phyloP scores from a whole-genome alignment of 2,329 filamentous ascomycete genomes.

The Ophiostoma pallidulum region DNA sequence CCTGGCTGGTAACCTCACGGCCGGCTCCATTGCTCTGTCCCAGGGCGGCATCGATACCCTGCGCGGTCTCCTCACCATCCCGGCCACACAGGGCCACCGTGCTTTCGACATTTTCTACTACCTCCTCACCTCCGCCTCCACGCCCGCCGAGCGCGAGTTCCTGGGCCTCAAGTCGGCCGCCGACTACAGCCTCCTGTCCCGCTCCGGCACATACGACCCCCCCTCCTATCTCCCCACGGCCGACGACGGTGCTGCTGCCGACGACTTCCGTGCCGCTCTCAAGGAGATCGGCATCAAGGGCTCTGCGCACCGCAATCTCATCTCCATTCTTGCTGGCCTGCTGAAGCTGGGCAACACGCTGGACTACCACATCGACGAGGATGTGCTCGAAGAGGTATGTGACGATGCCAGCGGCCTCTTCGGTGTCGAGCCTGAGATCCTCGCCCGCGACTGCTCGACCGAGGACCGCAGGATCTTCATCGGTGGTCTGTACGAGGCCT shows the following conservation, averaged over 20 bases:
- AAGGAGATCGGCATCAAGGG: slow-evolving; percentile 94
- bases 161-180: slow-evolving; percentile 69
- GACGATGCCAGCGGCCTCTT: slow-evolving; percentile 83
- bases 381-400: slow-evolving; percentile 74
- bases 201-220: slow-evolving; percentile 75
- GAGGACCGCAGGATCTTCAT: slow-evolving; percentile 77
- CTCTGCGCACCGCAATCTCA: slow-evolving; percentile 66
- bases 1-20: slow-evolving; percentile 67
- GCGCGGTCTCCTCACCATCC: slow-evolving; percentile 71
- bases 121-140: slow-evolving; percentile 82
- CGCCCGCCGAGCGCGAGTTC: slow-evolving; percentile 79
- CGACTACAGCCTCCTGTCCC: slow-evolving; percentile 67
- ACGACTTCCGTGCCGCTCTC: slow-evolving; percentile 80
- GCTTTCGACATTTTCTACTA: slow-evolving; percentile 99
- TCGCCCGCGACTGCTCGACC: slow-evolving; percentile 69
- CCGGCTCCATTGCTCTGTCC: slow-evolving; percentile 67
- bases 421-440: slow-evolving; percentile 75
- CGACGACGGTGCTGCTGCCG: slow-evolving; percentile 84
- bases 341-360: slow-evolving; percentile 87
- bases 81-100: slow-evolving; percentile 69
- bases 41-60: slow-evolving; percentile 80
- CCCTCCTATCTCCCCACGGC: slow-evolving; percentile 85
- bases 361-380: slow-evolving; percentile 74
- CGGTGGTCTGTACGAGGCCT: slow-evolving; percentile 79
- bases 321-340: slow-evolving; percentile 76